These are phyloP conservation scores for Camelina sativa DNA, from an alignment of 345 rosid genomes.

Conservation along the genomic window DNA sequence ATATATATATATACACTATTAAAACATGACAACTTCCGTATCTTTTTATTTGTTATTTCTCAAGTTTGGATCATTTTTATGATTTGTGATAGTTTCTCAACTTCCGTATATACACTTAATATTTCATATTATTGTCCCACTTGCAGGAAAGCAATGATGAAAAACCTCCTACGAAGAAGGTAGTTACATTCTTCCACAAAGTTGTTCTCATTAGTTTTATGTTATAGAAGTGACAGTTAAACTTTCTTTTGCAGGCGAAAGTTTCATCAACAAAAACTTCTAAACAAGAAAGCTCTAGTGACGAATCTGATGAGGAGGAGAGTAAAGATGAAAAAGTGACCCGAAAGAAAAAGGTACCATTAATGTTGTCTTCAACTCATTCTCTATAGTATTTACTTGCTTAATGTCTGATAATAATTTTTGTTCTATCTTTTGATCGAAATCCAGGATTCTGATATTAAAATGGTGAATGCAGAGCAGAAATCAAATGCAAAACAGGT, in stretches of 20 bases:
- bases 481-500: slow-evolving; percentile 43
- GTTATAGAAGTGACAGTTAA: background rate
- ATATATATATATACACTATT: background rate
- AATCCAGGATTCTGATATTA: slow-evolving; percentile 51
- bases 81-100: background rate
- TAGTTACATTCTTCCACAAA: slow-evolving; percentile 38
- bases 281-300: slow-evolving; percentile 54
- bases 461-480: slow-evolving; percentile 58
- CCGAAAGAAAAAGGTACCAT: slow-evolving; percentile 54
- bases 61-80: background rate
- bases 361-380: background rate
- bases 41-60: no score
- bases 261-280: slow-evolving; percentile 23
- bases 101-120: background rate
- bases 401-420: background rate
- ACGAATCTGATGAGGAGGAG: slow-evolving; percentile 49
- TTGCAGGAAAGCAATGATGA: slow-evolving; percentile 43
- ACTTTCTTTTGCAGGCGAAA: slow-evolving; percentile 35
- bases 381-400: background rate
- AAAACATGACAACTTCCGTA: background rate
- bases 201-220: background rate
- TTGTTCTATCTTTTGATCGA: background rate
- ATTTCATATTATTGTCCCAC: background rate
- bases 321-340: slow-evolving; percentile 56
- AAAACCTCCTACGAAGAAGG: slow-evolving; percentile 40